Evolutionary conservation across 805 yeast species (phyloP), one percentile per base, ranked within the genome.

Genomic region (Ogataea siamensis): DNA sequence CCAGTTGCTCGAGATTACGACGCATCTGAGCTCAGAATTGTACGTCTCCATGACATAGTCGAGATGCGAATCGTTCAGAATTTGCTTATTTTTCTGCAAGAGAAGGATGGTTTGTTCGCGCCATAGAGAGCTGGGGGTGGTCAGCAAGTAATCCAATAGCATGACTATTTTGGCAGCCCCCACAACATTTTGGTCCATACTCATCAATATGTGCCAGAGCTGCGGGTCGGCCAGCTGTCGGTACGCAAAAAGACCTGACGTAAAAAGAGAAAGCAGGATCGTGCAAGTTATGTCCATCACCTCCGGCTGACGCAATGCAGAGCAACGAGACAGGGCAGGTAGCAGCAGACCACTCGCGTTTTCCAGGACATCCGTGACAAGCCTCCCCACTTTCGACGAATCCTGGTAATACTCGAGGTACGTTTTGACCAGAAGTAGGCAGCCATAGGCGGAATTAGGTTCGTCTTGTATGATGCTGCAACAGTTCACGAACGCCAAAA

Each of bases 1-100:
- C 85, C 88, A 82, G 7, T 66, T 56, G 0, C 70, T 63, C 20
- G 71, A 58, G 5, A 78, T 54, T 8, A 78, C 73, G 2, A 79
- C 67, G 51, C 89, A 82, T 20, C 70, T 51, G 37, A 71, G 68
- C 36, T 74, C 74, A 9, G 66, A 63, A 4, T 62, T 58, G 53
- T 76, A 80, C 47, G 63, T 70, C 3, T 64, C 57, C 18, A 83
- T 54, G 3, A 83, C 68, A 35, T 64, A 67, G 9, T 43, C 37
- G 4, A 50, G 37, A 14, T 56, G 47, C 7, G 50, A 38, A 2
- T 44, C 25, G 7, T 45, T 33, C 9, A 57, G 45, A 15, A 47
- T 24, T n/a, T 37, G 14, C 24, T 33, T 38, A 39, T 54, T 51
- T 3, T 13, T 35, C 31, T 50, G 48, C n/a, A 55, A 45, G 14